These are phyloP conservation scores for Tylopilus subfusipes DNA, from an alignment of 768 basidiomycete genomes.

Conservation along the genomic window DNA sequence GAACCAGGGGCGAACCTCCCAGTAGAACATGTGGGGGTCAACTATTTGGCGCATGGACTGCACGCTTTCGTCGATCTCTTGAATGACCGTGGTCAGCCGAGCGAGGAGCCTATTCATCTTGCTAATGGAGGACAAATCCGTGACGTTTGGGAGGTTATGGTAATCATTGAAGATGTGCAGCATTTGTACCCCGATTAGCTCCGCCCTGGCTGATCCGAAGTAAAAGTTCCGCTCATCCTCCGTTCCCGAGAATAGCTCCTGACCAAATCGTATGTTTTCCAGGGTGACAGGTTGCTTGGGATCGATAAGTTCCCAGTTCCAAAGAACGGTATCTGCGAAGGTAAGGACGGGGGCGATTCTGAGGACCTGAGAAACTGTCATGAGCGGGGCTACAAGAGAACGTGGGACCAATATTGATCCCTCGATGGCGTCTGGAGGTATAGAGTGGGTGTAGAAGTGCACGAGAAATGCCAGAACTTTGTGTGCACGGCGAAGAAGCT, in stretches of 20 bases:
- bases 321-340: conserved; percentile 93
- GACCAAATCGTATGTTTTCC: conserved; percentile 69
- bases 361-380: conserved; percentile 68
- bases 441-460: conserved; percentile 88
- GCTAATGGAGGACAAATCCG: conserved; percentile 58
- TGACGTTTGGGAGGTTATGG: conserved; percentile 65
- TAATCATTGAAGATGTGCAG: conserved; percentile 86
- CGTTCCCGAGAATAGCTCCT: conserved; percentile 76
- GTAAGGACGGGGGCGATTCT: conserved; percentile 93
- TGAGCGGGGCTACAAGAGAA: conserved; percentile 73
- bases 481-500: conserved; percentile 78
- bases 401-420: conserved; percentile 61
- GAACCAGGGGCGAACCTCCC: conserved; percentile 90
- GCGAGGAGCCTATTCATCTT: conserved; percentile 72
- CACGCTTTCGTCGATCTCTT: conserved; percentile 69
- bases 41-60: conserved; percentile 64
- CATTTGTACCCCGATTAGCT: conserved; percentile 83
- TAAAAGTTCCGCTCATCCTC: conserved; percentile 87
- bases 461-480: conserved; percentile 85
- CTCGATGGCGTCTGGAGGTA: conserved; percentile 41
- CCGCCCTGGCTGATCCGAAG: conserved; percentile 75
- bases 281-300: conserved; percentile 54
- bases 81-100: conserved; percentile 64
- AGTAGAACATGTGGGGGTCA: conserved; percentile 87
- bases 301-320: conserved; percentile 75